Evolutionary conservation across 371 early-diverging fungal genomes (phyloP), one percentile per base, ranked within the genome.

Genomic region (Mortierella sp.): DNA sequence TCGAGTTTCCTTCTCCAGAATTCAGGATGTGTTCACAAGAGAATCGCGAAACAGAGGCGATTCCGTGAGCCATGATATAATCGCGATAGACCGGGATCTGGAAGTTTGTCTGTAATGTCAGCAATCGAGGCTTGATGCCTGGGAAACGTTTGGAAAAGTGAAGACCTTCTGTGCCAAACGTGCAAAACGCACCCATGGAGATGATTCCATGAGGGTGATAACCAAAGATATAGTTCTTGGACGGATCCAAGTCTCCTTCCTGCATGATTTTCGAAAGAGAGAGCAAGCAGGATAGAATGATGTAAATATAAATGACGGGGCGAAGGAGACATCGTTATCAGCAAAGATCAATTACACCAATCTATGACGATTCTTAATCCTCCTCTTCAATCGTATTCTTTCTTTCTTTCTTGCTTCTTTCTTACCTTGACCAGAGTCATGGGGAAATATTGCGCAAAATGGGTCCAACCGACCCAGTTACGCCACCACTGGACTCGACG

Each of bases 161-260:
- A 31, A 87, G 87, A 1, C 87, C 87, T 66, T 91, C 89, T 15
- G 92, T 94, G 7, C 84, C 94, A 86, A 95, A 94, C 50, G 91
- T 90, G 39, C 89, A 83, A 63, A 90, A 90, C 0, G 94, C 94
- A 4, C 95, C 95, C 66, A 93, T 83, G 8, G 89, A 86, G 58
- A 96, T 89, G 54, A 97, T 91, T 14, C 95, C 94, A 55, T 94
- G 94, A 23, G 94, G 94, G 56, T 92, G 92, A 58, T 92, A 91
- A 14, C 91, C 92, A 72, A 93, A 89, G 17, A 94, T 81, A 52
- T 94, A 94, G 67, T 90, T 93, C 52, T 87, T 85, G 11, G 78
- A 69, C 3, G 93, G 91, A 66, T 93, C 92, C 53, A 95, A 71
- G n/a, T 93, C 92, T 3, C 62, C 80, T 79, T 89, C 89, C 83